A percentile compares a stretch with the other conserved stretches of the same genome.
Evolutionary conservation across 306 rosid species (phyloP).

Genomic region (Quercus bicolor): DNA sequence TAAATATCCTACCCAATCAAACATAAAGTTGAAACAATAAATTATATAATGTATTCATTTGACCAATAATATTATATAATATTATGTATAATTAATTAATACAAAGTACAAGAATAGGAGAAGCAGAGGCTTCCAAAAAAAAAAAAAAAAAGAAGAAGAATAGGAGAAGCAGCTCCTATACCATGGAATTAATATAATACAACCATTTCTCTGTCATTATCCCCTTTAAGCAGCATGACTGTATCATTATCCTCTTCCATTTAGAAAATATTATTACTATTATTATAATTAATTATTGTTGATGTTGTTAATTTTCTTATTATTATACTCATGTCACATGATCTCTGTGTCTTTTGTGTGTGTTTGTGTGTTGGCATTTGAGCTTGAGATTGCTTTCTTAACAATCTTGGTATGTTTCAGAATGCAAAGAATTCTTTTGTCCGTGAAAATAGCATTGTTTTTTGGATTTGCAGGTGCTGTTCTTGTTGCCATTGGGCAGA

Average conservation of each 20-base stretch:
- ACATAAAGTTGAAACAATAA: too few relatives aligned
- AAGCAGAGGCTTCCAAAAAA: not conserved
- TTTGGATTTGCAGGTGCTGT: not conserved
- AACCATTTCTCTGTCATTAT: not conserved
- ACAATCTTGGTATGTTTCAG: not conserved
- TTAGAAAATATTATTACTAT: not conserved
- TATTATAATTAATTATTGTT: not conserved
- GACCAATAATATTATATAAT: too few relatives aligned
- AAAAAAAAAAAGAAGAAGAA: not conserved
- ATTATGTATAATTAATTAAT: not conserved
- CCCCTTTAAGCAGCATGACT: not conserved
- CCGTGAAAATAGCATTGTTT: not conserved
- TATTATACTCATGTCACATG: not conserved
- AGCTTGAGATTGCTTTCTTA: not conserved
- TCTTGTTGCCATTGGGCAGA: not conserved
- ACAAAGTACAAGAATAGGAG: not conserved
- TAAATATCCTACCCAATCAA: too few relatives aligned
- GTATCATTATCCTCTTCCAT: not conserved
- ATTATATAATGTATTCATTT: too few relatives aligned
- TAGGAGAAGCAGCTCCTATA: not conserved
- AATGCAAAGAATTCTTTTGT: not conserved
- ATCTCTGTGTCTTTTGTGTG: not conserved
- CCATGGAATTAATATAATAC: not conserved
- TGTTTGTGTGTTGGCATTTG: not conserved
- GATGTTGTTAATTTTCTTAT: not conserved